These are phyloP conservation scores for Blepharisma stoltei DNA, from an alignment of 73 alveolate species.

Conservation along the genomic window DNA sequence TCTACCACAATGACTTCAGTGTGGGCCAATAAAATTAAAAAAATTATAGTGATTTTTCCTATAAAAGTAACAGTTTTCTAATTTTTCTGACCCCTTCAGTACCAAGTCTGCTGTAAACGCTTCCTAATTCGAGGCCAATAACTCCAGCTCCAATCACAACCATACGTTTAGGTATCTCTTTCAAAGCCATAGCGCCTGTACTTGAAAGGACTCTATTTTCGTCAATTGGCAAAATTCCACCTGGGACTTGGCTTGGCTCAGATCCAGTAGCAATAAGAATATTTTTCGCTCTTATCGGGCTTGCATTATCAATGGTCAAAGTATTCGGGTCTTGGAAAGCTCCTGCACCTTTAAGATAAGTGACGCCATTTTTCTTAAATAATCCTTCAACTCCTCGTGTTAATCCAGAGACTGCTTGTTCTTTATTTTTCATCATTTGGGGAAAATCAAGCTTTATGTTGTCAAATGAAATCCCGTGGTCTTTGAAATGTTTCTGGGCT, in stretches of 20 bases:
- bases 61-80: slow-evolving; percentile 77
- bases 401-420: slow-evolving; percentile 78
- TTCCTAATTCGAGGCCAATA: slow-evolving; percentile 95
- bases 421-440: slow-evolving; percentile 59
- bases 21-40: too few relatives aligned
- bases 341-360: slow-evolving; percentile 76
- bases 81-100: too few relatives aligned
- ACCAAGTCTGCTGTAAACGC: slow-evolving; percentile 91
- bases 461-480: slow-evolving; percentile 65
- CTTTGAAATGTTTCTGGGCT: slow-evolving; percentile 63
- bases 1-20: slow-evolving; percentile 93
- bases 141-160: slow-evolving; percentile 97
- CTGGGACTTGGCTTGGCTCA: slow-evolving; percentile 92
- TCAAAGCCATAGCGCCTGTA: slow-evolving; percentile 79
- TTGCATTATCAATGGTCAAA: slow-evolving; percentile 64
- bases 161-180: slow-evolving; percentile 84
- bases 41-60: too few relatives aligned
- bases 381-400: slow-evolving; percentile 86
- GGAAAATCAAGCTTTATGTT: slow-evolving; percentile 60
- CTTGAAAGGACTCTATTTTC: slow-evolving; percentile 60
- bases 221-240: slow-evolving; percentile 37
- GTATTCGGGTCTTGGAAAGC: slow-evolving; percentile 52
- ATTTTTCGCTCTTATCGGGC: slow-evolving; percentile 67
- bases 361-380: slow-evolving; percentile 83
- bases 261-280: slow-evolving; percentile 87